Percentiles rank a stretch among this genome's conserved stretches.
Conservation (phyloP, 345 rosid genomes). For the Heritiera fomes region DNA sequence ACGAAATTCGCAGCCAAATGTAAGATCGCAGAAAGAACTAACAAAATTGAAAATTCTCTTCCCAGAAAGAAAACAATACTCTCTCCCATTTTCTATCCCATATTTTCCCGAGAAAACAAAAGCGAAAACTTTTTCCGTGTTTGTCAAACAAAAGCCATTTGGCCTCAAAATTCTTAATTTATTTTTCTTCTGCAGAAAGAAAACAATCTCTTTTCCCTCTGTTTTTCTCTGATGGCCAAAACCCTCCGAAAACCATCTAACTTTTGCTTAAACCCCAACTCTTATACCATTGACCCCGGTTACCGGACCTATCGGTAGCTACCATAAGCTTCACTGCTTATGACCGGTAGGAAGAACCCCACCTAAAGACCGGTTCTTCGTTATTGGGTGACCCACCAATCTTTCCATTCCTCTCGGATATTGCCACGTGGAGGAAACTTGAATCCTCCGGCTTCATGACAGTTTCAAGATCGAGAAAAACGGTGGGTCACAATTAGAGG, state of each 20-base stretch:
- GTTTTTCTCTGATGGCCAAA: conserved; percentile 37
- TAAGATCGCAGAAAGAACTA: conserved; percentile 36
- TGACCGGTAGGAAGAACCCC: conserved; percentile 32
- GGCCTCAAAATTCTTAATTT: conserved; percentile 9
- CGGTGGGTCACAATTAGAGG: conserved; percentile 30
- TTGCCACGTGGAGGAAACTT: conserved; percentile 37
- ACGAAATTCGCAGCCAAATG: conserved; percentile 28
- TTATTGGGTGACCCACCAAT: conserved; percentile 41
- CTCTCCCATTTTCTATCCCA: conserved; percentile 48
- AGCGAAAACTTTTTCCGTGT: not conserved
- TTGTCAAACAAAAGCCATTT: conserved; percentile 42
- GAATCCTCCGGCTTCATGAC: conserved; percentile 30
- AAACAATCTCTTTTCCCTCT: not conserved
- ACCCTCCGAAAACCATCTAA: conserved; percentile 55
- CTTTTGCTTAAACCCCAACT: conserved; percentile 56
- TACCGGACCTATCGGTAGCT: conserved; percentile 46
- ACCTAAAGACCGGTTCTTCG: conserved; percentile 45
- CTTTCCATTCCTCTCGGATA: conserved; percentile 26
- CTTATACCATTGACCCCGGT: conserved; percentile 43
- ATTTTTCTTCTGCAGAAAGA: conserved; percentile 20
- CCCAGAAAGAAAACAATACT: conserved; percentile 24
- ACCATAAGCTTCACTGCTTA: conserved; percentile 34
- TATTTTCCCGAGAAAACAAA: conserved; percentile 39
- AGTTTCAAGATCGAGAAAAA: conserved; percentile 24
- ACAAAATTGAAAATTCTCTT: conserved; percentile 21